Evolutionary conservation across 2,329 filamentous ascomycete genomes (phyloP), one percentile per base, ranked within the genome.

Genomic region (Dothideomycetidae sp.): DNA sequence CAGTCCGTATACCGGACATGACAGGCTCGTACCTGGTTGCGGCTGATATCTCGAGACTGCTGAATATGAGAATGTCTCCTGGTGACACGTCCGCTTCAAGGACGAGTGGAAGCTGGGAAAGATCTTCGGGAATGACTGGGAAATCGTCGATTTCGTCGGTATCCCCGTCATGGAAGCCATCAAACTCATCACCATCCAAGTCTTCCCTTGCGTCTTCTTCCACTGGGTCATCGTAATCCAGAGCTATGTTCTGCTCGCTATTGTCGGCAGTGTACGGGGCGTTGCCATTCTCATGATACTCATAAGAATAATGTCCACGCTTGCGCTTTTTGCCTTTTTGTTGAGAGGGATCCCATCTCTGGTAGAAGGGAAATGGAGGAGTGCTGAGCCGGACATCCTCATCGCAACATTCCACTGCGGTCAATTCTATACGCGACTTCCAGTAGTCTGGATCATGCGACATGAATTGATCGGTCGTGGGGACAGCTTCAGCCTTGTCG

Each of bases 361-460:
- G 85, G 11, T 81, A 66, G 55, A 94, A 94, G 0, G 86, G 86
- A 51, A 92, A 94, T 0, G 86, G 82, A 0, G 88, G 86, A 21
- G 81, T 70, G 37, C 71, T 80, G 31, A 93, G 64, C 19, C 70
- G 61, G 28, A 83, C 61, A 4, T 67, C 70, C 18, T 81, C 70
- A n/a, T 81, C 68, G 44, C 75, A 73, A 57, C 86, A 94, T 55
- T 96, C 88, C 1, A 92, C 81, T 14, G 83, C 86, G 15, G 72
- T 70, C 43, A 93, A 74, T 9, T 64, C 69, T 42, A 94, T 77
- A 46, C 75, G 83, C 3, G 72, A 62, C 46, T 73, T 73, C 86
- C 86, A 94, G 14, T 71, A 67, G 18, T 80, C 68, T 1, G 68
- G 59, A 31, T 73, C 66, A 31, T 70, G 61, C 17, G 61, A 36